Conservation (phyloP, 345 rosid genomes). For the Chamaenerion angustifolium region DNA sequence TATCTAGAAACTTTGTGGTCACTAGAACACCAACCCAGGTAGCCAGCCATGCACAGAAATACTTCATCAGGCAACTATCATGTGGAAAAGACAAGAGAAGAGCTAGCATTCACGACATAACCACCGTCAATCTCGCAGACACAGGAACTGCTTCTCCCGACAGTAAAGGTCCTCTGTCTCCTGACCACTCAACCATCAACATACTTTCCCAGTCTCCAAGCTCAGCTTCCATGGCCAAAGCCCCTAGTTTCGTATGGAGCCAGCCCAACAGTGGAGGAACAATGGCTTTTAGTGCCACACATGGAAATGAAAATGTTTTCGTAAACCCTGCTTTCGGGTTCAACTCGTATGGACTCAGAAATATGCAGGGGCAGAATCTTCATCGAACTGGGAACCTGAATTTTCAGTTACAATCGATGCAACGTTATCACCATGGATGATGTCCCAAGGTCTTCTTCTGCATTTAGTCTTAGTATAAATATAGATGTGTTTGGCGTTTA, state of each 20-base stretch:
- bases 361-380: conserved; percentile 24
- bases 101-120: conserved; percentile 95
- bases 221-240: conserved; percentile 18
- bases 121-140: conserved; percentile 60
- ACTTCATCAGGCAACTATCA: conserved; percentile 81
- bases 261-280: conserved; percentile 24
- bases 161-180: conserved; percentile 19
- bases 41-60: conserved; percentile 96
- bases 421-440: conserved; percentile 33
- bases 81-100: conserved; percentile 91
- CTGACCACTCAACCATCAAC: conserved; percentile 17
- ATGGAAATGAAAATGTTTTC: conserved; percentile 17
- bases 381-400: conserved; percentile 18
- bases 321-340: conserved; percentile 25
- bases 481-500: conserved; percentile 13
- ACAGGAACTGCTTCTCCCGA: conserved; percentile 40
- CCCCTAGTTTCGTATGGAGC: conserved; percentile 35
- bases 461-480: conserved; percentile 16
- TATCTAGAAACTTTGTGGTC: conserved; percentile 63
- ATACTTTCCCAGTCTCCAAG: conserved; percentile 19
- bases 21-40: conserved; percentile 90
- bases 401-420: conserved; percentile 34
- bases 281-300: conserved; percentile 24
- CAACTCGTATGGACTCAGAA: conserved; percentile 26
- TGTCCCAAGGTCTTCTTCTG: not conserved